Evolutionary conservation across 305 asterid genomes (phyloP).

Genomic region (Euphrasia arctica): DNA sequence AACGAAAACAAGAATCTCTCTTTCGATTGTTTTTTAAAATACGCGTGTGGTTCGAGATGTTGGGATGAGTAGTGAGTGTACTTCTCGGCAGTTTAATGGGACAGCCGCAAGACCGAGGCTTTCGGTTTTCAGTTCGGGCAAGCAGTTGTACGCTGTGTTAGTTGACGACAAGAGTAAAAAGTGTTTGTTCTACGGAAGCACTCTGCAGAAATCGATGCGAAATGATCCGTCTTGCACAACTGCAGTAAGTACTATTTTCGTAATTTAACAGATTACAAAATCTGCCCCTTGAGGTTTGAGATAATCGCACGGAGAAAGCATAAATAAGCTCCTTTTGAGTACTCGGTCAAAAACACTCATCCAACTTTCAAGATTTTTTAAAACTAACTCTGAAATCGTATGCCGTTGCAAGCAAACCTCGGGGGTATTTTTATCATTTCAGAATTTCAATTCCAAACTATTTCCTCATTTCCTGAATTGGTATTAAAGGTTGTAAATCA

Average conservation of each 20-base stretch:
- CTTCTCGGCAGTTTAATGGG: slow-evolving; percentile 59
- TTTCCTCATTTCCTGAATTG: too few species aligned
- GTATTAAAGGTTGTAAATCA: neutral
- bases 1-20: slow-evolving; percentile 1
- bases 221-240: slow-evolving; percentile 55
- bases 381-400: too few species aligned
- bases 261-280: neutral
- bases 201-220: slow-evolving; percentile 68
- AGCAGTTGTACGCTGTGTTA: slow-evolving; percentile 76
- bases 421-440: too few species aligned
- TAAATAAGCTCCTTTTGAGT: too few species aligned
- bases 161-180: slow-evolving; percentile 79
- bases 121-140: slow-evolving; percentile 79
- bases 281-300: neutral
- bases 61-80: neutral
- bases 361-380: too few species aligned
- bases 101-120: slow-evolving; percentile 75
- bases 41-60: neutral
- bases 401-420: too few species aligned
- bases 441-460: too few species aligned
- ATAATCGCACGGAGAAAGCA: too few species aligned
- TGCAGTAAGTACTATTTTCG: slow-evolving; percentile 41
- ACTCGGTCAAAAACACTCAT: too few species aligned
- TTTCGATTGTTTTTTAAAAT: slow-evolving; percentile 1
- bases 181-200: slow-evolving; percentile 72